Conservation (phyloP, 2,329 filamentous ascomycete genomes). For the Cladosporium oxysporum region DNA sequence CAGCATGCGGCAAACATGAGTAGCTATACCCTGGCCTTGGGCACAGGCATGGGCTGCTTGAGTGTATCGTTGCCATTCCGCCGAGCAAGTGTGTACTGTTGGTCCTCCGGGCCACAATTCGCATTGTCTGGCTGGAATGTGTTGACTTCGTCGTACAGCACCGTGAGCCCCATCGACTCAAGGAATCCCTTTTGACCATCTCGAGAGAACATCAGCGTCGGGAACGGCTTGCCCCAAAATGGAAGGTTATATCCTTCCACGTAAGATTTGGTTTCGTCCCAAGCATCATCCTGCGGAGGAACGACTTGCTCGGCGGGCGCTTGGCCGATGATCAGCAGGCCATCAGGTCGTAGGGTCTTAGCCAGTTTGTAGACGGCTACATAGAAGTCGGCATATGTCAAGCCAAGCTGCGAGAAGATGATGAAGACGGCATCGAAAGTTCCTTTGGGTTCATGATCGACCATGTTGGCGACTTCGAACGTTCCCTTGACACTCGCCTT, state of each 20-base stretch:
- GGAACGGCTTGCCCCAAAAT: slow-evolving; percentile 24
- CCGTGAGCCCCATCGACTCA: not conserved
- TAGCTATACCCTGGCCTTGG: not conserved
- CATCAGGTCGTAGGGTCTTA: slow-evolving; percentile 28
- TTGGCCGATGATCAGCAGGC: slow-evolving; percentile 34
- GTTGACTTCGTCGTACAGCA: not conserved
- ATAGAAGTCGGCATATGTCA: slow-evolving; percentile 34
- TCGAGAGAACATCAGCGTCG: slow-evolving; percentile 22
- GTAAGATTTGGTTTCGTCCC: slow-evolving; percentile 21
- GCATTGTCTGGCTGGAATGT: not conserved
- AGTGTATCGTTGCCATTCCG: too few relatives aligned
- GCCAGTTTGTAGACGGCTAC: slow-evolving; percentile 29
- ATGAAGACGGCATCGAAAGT: slow-evolving; percentile 34
- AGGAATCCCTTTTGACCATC: slow-evolving; percentile 23
- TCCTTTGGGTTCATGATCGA: slow-evolving; percentile 29
- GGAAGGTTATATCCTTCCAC: slow-evolving; percentile 21
- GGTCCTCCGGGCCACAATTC: not conserved
- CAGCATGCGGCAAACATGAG: not conserved
- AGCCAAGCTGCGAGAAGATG: slow-evolving; percentile 35
- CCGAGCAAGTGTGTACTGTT: not conserved
- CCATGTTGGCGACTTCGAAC: slow-evolving; percentile 32
- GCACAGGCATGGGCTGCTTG: not conserved
- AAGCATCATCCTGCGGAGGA: slow-evolving; percentile 26
- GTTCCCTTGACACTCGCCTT: slow-evolving; percentile 23
- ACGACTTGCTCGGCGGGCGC: slow-evolving; percentile 30